Conservation (phyloP, 2,329 filamentous ascomycete species). For the Colletotrichum aenigma region DNA sequence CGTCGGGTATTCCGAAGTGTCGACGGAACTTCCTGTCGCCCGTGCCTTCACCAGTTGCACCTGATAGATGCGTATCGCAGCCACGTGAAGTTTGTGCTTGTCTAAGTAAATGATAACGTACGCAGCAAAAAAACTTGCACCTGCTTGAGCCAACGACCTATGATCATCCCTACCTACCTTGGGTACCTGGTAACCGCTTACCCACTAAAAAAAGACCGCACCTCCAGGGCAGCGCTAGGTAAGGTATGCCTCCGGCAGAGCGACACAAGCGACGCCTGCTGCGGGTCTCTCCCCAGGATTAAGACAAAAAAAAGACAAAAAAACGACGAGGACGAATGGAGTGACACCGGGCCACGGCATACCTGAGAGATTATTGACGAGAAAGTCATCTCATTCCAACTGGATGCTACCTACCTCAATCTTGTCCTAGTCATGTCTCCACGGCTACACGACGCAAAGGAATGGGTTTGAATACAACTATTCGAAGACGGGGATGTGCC, state of each 20-base stretch:
- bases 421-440: background rate
- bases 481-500: background rate
- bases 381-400: background rate
- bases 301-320: background rate
- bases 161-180: background rate
- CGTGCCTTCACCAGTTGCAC: background rate
- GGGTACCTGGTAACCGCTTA: background rate
- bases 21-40: background rate
- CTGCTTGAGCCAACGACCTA: background rate
- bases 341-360: background rate
- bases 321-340: background rate
- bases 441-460: background rate
- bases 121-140: background rate
- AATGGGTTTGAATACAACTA: background rate
- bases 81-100: background rate
- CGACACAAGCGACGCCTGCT: slow-evolving; percentile 8
- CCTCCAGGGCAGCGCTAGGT: background rate
- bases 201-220: background rate
- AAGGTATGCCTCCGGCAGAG: slow-evolving; percentile 8
- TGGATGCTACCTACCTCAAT: background rate
- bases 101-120: background rate
- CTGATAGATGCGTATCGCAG: background rate
- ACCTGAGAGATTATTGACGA: background rate
- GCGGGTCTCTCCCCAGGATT: background rate
- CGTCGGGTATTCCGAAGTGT: background rate